A percentile compares a stretch with the other conserved stretches of the same genome.
These are phyloP conservation scores for Tylopilus felleus DNA, from an alignment of 768 basidiomycete genomes.

Conservation along the genomic window DNA sequence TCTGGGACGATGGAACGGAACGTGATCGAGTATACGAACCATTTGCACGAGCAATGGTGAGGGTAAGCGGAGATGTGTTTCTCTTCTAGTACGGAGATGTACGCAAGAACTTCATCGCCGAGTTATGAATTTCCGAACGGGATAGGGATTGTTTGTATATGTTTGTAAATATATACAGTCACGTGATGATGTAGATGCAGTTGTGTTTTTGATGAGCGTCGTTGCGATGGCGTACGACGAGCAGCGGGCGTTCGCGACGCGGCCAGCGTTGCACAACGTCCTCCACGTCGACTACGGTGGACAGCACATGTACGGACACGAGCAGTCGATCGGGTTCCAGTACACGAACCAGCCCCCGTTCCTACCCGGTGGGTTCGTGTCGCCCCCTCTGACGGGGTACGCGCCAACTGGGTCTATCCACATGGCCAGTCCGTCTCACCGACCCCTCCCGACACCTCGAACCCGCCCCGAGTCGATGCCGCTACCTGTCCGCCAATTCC, in stretches of 20 bases:
- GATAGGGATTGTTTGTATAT: conserved; percentile 21
- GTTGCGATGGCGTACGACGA: conserved; percentile 25
- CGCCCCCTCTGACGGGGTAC: conserved; percentile 12
- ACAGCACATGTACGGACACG: not conserved
- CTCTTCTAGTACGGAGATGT: conserved; percentile 70
- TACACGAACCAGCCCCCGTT: conserved; percentile 11
- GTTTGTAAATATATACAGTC: conserved; percentile 12
- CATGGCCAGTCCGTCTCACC: conserved; percentile 21
- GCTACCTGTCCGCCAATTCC: conserved; percentile 12
- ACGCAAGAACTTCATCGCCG: conserved; percentile 59
- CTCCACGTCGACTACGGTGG: conserved; percentile 13
- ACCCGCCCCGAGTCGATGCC: conserved; percentile 28
- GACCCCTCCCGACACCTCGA: conserved; percentile 30
- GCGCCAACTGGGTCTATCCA: conserved; percentile 12
- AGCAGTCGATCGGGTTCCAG: conserved; percentile 20
- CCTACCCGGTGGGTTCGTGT: conserved; percentile 1
- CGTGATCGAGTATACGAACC: conserved; percentile 82
- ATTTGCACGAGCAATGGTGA: conserved; percentile 92
- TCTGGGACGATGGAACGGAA: conserved; percentile 78
- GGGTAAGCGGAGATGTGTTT: conserved; percentile 3
- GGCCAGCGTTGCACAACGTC: conserved; percentile 9
- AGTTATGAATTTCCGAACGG: conserved; percentile 83
- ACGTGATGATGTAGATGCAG: conserved; percentile 15
- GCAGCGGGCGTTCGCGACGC: conserved; percentile 9
- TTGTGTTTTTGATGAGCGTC: conserved; percentile 9